Conservation (phyloP, 1,139 yeast species). For the Yamadazyma atmosphaerica region DNA sequence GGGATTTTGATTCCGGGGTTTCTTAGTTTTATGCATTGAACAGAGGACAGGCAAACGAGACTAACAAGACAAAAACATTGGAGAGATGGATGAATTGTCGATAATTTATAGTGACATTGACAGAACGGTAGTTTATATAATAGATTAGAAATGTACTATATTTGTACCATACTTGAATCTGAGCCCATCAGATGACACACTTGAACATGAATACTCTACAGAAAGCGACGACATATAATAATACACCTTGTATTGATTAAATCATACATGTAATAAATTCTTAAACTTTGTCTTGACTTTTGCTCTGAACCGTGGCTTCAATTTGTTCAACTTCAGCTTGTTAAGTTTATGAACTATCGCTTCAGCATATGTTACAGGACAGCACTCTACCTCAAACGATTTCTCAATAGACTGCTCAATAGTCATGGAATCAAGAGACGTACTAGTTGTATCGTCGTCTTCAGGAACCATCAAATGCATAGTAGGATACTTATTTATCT, state of each 20-base stretch:
- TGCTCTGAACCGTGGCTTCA: constrained; percentile 4
- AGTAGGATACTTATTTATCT: constrained; percentile 14
- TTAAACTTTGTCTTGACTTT: background rate
- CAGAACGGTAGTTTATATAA: too few relatives aligned
- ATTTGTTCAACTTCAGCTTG: constrained; percentile 2
- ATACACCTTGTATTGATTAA: too few relatives aligned
- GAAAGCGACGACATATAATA: too few relatives aligned
- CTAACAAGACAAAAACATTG: too few relatives aligned
- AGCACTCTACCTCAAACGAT: constrained; percentile 7
- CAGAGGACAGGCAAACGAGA: too few relatives aligned
- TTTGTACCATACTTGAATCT: too few relatives aligned
- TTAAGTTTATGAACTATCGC: constrained; percentile 10
- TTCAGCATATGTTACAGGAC: constrained; percentile 16
- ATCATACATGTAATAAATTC: constrained; percentile 3
- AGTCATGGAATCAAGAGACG: background rate
- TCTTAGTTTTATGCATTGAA: constrained; percentile 14
- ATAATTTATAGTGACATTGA: too few relatives aligned
- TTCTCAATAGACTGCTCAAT: constrained; percentile 2
- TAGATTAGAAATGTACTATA: too few relatives aligned
- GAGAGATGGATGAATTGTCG: background rate
- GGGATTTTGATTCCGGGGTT: constrained; percentile 15
- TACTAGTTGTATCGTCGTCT: background rate
- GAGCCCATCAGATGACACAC: too few relatives aligned
- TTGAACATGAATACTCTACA: too few relatives aligned
- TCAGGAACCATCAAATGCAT: constrained; percentile 11